Evolutionary conservation across 305 asterid genomes (phyloP), one percentile per base, ranked within the genome.

Genomic region (Fraxinus ornus): DNA sequence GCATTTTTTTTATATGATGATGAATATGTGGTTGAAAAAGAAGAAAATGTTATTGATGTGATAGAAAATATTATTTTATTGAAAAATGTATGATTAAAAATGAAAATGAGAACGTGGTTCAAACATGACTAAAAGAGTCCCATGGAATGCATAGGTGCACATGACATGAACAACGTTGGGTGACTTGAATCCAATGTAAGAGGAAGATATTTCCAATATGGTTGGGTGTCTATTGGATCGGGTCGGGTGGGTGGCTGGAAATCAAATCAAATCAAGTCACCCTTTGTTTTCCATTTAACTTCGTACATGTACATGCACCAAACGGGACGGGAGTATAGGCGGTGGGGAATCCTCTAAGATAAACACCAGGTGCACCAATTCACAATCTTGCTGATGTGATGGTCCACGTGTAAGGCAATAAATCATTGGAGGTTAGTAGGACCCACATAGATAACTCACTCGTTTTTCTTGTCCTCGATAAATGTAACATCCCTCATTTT

Each of bases 391-490:
- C 57, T 26, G 47, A 21, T 36, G 10, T 76, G 52, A 79, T 39
- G 77, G 80, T 75, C 90, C 88, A 88, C 87, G 88, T 87, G 91
- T 83, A 84, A 75, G 66, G 21, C 76, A 41, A 60, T n/a, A 21
- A 66, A 55, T 55, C 66, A 74, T 37, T 39, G 52, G 32, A 52
- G 22, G 22, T 80, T 71, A 47, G 24, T 7, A 24, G 85, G 83
- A 3, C 78, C 87, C 80, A 84, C 30, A 21, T 21, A 7, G 70
- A 60, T 60, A 60, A 7, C 70, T 6, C 30, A 21, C 22, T 6
- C 71, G 4, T 5, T 66, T 36, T 28, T 60, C 60, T 37, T 28
- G 41, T 52, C 47, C 52, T 78, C 9, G 24, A 41, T 6, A 44
- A 64, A 28, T 41, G 64, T 49, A 19, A 70, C 78, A 79, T 77